Conservation (phyloP, 768 basidiomycete species). For the Naganishia friedmannii region DNA sequence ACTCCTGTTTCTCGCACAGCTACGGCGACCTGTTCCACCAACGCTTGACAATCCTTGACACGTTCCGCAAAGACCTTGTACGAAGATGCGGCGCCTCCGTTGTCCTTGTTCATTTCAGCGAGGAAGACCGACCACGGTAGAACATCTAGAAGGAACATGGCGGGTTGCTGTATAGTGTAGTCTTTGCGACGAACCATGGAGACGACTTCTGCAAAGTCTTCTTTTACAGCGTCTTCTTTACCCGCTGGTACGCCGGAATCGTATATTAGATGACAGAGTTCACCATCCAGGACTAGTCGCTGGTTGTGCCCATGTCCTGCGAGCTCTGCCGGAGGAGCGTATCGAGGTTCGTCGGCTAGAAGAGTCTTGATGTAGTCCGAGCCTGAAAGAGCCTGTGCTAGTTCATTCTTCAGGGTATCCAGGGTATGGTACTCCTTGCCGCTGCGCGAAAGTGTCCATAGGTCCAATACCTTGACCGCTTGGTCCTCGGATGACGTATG, state of each 20-base stretch:
- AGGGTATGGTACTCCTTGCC: conserved; percentile 43
- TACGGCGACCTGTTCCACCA: conserved; percentile 36
- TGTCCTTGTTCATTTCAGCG: not conserved
- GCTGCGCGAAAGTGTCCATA: conserved; percentile 39
- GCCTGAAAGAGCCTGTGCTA: conserved; percentile 12
- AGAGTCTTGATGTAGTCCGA: conserved; percentile 5
- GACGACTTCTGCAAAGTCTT: conserved; percentile 46
- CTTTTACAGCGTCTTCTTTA: conserved; percentile 28
- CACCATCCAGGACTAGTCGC: conserved; percentile 49
- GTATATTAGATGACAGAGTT: conserved; percentile 37
- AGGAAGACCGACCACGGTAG: conserved; percentile 31
- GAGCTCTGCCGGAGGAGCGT: not conserved
- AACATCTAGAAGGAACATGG: conserved; percentile 44
- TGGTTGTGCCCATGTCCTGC: conserved; percentile 27
- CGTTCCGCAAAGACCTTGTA: conserved; percentile 38
- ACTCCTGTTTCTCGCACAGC: conserved; percentile 4
- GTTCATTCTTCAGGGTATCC: conserved; percentile 35
- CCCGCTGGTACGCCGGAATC: conserved; percentile 23
- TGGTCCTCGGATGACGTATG: no score
- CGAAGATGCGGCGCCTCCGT: conserved; percentile 6
- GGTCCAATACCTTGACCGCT: conserved; percentile 25
- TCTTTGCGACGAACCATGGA: conserved; percentile 37
- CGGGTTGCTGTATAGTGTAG: conserved; percentile 34
- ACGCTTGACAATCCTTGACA: conserved; percentile 32
- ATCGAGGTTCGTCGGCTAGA: conserved; percentile 2